Evolutionary conservation across 352 stramenopile species (phyloP).

Genomic region (Phytopythium sindhum): DNA sequence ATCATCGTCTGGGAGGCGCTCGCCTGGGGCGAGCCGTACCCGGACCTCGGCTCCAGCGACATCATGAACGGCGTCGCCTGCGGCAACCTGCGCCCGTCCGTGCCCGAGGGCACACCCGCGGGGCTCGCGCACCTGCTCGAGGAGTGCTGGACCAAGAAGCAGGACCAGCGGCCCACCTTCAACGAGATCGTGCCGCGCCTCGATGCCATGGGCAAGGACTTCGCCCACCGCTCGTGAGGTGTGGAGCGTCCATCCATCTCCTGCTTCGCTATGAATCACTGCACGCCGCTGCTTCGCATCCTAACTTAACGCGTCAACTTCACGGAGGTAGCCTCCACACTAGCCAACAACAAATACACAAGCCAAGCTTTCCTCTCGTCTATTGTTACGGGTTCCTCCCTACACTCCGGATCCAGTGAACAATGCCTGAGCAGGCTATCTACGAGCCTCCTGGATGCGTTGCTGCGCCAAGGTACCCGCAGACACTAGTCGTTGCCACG

Average conservation of each 20-base stretch:
- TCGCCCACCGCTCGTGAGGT: conserved; percentile 19
- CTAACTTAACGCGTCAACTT: neutral
- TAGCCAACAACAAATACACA: no score
- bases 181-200: conserved; percentile 79
- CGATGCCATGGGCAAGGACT: conserved; percentile 80
- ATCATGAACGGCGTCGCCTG: conserved; percentile 85
- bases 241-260: neutral
- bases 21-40: conserved; percentile 77
- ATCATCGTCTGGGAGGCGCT: conserved; percentile 88
- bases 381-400: no score
- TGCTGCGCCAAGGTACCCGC: no score
- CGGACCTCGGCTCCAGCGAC: conserved; percentile 72
- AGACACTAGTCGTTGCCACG: no score
- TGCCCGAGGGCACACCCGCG: conserved; percentile 61
- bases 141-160: conserved; percentile 85
- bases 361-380: no score
- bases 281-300: conserved; percentile 8
- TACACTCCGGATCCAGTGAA: no score
- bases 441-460: no score
- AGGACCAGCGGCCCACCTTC: conserved; percentile 75
- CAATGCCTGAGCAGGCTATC: no score
- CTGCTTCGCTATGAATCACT: neutral
- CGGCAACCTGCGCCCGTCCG: conserved; percentile 65
- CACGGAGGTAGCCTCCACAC: no score
- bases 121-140: conserved; percentile 55